A percentile compares a stretch with the other conserved stretches of the same genome.
Conservation (phyloP, 2,329 filamentous ascomycete genomes). For the Aspergillus sp. region DNA sequence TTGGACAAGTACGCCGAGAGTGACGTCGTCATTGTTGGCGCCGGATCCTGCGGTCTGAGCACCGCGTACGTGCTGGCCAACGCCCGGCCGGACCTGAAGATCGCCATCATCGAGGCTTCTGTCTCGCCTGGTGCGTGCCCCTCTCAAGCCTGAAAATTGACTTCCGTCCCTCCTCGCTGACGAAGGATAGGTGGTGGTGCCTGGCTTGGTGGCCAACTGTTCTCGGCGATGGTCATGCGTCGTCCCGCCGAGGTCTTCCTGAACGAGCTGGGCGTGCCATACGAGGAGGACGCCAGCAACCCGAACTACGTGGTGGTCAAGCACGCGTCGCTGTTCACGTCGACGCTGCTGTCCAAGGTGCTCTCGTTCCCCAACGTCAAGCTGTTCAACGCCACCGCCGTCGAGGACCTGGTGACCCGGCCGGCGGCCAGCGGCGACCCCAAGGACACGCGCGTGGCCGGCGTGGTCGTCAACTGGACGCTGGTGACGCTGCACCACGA, state of each 20-base stretch:
- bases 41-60: conserved; percentile 82
- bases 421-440: conserved; percentile 50
- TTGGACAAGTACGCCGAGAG: conserved; percentile 86
- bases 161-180: conserved; percentile 4
- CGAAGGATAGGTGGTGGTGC: conserved; percentile 67
- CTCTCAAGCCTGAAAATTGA: neutral
- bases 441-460: conserved; percentile 68
- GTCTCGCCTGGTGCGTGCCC: conserved; percentile 71
- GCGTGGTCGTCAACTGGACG: conserved; percentile 96
- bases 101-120: conserved; percentile 84
- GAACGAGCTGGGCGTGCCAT: conserved; percentile 75
- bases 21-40: conserved; percentile 90
- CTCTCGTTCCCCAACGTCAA: conserved; percentile 86
- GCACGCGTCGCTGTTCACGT: conserved; percentile 90
- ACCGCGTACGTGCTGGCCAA: conserved; percentile 82
- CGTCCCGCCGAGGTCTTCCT: conserved; percentile 88
- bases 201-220: conserved; percentile 91
- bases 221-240: conserved; percentile 93
- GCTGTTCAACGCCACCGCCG: conserved; percentile 91
- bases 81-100: conserved; percentile 83
- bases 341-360: conserved; percentile 79
- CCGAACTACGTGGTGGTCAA: conserved; percentile 88
- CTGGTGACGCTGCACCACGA: conserved; percentile 84
- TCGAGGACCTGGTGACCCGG: conserved; percentile 90
- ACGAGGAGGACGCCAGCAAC: conserved; percentile 84